phyloP scores from a whole-genome alignment of 1,284 basidiomycete species.

The Boletus semigastroideus region DNA sequence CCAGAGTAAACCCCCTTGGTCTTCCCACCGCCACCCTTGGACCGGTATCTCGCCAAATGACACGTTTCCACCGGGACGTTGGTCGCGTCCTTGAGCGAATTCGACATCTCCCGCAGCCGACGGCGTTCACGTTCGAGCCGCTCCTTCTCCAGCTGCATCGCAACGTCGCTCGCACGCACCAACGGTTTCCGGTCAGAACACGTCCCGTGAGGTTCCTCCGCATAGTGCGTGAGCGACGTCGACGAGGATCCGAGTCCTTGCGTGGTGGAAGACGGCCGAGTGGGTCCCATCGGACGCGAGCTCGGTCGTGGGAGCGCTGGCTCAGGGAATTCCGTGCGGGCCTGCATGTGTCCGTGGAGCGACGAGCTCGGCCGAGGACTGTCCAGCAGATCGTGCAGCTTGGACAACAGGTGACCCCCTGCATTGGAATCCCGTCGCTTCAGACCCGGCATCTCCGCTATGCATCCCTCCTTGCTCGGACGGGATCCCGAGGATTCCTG shows the following conservation, averaged over 20 bases:
- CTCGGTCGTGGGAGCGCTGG: slow-evolving; percentile 19
- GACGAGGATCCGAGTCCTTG: slow-evolving; percentile 10
- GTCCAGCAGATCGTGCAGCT: slow-evolving; percentile 31
- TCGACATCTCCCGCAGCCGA: slow-evolving; percentile 20
- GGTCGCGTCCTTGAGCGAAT: slow-evolving; percentile 33
- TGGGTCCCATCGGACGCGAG: slow-evolving; percentile 20
- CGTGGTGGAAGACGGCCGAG: slow-evolving; percentile 22
- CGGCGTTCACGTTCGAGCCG: slow-evolving; percentile 31
- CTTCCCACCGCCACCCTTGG: slow-evolving; percentile 18
- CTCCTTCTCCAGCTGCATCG: slow-evolving; percentile 36
- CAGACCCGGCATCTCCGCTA: slow-evolving; percentile 24
- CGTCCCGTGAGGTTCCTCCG: slow-evolving; percentile 18
- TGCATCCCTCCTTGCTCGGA: slow-evolving; percentile 11
- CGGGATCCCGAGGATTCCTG: slow-evolving; percentile 23
- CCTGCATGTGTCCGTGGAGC: slow-evolving; percentile 25
- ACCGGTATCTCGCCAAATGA: slow-evolving; percentile 19
- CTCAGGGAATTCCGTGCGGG: slow-evolving; percentile 21
- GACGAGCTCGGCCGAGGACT: slow-evolving; percentile 27
- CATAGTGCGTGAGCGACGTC: slow-evolving; percentile 10
- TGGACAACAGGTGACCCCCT: slow-evolving; percentile 33
- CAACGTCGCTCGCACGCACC: slow-evolving; percentile 35
- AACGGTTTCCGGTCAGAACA: slow-evolving; percentile 24
- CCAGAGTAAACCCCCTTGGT: slow-evolving; percentile 12
- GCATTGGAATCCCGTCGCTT: slow-evolving; percentile 23
- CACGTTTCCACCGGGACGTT: slow-evolving; percentile 21